Evolutionary conservation across 1,284 basidiomycete genomes (phyloP), one percentile per base, ranked within the genome.

Genomic region (Irpex sp.): DNA sequence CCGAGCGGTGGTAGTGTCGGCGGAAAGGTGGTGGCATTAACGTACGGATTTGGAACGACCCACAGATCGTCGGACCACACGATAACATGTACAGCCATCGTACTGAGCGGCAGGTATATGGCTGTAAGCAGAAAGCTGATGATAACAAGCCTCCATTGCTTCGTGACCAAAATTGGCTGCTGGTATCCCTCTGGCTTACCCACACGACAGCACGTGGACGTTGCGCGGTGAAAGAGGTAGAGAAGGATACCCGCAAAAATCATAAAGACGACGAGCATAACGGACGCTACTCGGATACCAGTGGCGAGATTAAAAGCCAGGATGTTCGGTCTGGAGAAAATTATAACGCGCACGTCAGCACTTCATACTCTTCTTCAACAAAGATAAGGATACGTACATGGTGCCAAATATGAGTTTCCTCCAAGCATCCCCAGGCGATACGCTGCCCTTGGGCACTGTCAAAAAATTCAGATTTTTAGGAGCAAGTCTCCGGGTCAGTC

Each of bases 61-160:
- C 89, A 92, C 26, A 90, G 81, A 73, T 92, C 91, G 57, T 86
- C 80, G 0, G 87, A 88, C 88, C 88, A 91, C 1, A 88, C 82
- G 11, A 91, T 76, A 38, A 88, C 86, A 69, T 89, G 88, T 17
- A 90, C 77, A 1, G 88, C 84, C 81, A 91, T 85, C 2, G 87
- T 89, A 69, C 86, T 88, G 60, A 91, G 77, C 6, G 88, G 89
- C 26, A 91, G 78, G 71, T 91, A 91, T 19, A 90, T 79, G 38
- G 86, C 75, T 2, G 86, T 87, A 49, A 91, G 75, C 5, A 86
- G 68, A 69, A 90, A 89, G 21, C 82, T 86, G 38, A 82, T 81
- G n/a, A 86, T 71, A 11, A 89, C 75, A 11, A 87, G 73, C 3
- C 79, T 77, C 82, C 85, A 84, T 61, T 81, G 78, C 56, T 75